Conservation (phyloP, 2,329 filamentous ascomycete genomes). For the Talaromyces sp. region DNA sequence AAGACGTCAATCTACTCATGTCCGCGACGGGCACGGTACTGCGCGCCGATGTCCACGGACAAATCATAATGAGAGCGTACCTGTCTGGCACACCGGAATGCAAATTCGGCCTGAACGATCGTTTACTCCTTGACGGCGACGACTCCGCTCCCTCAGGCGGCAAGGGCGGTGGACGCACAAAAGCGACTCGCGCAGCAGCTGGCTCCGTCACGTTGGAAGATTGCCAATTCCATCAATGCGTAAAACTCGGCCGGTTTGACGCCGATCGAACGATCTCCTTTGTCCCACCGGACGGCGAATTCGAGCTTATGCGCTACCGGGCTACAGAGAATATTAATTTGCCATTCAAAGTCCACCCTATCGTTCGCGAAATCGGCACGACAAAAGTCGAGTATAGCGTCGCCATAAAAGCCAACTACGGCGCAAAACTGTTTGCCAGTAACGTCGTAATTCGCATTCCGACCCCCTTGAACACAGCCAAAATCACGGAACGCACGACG, state of each 20-base stretch:
- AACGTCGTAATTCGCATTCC: conserved; percentile 94
- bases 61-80: conserved; percentile 98
- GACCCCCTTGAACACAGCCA: conserved; percentile 92
- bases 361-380: conserved; percentile 95
- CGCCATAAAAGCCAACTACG: conserved; percentile 94
- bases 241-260: conserved; percentile 96
- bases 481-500: conserved; percentile 86
- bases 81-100: conserved; percentile 95
- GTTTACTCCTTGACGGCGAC: conserved; percentile 81
- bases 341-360: conserved; percentile 97
- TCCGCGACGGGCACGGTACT: conserved; percentile 95
- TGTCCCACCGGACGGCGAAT: conserved; percentile 93
- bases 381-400: conserved; percentile 99
- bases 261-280: conserved; percentile 96
- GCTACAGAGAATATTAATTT: conserved; percentile 98
- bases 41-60: conserved; percentile 91
- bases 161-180: conserved; percentile 54
- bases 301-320: conserved; percentile 97
- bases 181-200: conserved; percentile 91
- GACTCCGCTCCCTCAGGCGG: conserved; percentile 51
- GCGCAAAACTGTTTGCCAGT: conserved; percentile 91
- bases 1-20: conserved; percentile 98
- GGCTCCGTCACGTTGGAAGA: conserved; percentile 95
- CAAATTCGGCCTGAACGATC: conserved; percentile 97
- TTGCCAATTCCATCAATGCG: conserved; percentile 98